phyloP scores from a whole-genome alignment of 1,139 yeast species.

The Trichomonascaceae sp. region DNA sequence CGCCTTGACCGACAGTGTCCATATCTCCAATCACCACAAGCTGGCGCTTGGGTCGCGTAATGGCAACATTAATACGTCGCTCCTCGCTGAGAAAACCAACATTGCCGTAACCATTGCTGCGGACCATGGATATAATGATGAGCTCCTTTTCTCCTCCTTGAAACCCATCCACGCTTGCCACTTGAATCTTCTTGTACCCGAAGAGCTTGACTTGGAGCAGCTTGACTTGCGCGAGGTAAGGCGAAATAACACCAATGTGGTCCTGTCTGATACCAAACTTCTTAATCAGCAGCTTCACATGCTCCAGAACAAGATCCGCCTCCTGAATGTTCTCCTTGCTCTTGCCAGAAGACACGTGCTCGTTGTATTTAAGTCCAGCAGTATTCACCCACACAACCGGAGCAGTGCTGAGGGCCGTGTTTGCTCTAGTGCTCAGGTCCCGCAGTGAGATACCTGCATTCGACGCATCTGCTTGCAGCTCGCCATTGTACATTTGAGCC shows the following conservation, averaged over 20 bases:
- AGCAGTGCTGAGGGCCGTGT: slow-evolving; percentile 31
- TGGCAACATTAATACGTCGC: slow-evolving; percentile 67
- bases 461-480: slow-evolving; percentile 47
- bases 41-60: slow-evolving; percentile 81
- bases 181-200: slow-evolving; percentile 50
- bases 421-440: slow-evolving; percentile 44
- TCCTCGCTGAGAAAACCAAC: slow-evolving; percentile 69
- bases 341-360: slow-evolving; percentile 28
- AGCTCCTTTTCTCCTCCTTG: slow-evolving; percentile 90
- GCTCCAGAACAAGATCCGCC: slow-evolving; percentile 43
- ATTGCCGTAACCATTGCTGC: slow-evolving; percentile 53
- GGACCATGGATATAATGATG: slow-evolving; percentile 60
- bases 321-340: slow-evolving; percentile 62
- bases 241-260: slow-evolving; percentile 73
- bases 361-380: slow-evolving; percentile 67
- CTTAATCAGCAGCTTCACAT: slow-evolving; percentile 43
- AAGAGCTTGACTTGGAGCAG: slow-evolving; percentile 38
- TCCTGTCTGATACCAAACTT: slow-evolving; percentile 23
- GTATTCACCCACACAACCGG: slow-evolving; percentile 79
- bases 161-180: slow-evolving; percentile 78
- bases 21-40: slow-evolving; percentile 78
- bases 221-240: slow-evolving; percentile 78
- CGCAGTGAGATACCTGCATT: slow-evolving; percentile 41
- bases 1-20: slow-evolving; percentile 48
- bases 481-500: slow-evolving; percentile 44